These are phyloP conservation scores for Penicillium canariense DNA, from an alignment of 495 filamentous ascomycete genomes.

Conservation along the genomic window DNA sequence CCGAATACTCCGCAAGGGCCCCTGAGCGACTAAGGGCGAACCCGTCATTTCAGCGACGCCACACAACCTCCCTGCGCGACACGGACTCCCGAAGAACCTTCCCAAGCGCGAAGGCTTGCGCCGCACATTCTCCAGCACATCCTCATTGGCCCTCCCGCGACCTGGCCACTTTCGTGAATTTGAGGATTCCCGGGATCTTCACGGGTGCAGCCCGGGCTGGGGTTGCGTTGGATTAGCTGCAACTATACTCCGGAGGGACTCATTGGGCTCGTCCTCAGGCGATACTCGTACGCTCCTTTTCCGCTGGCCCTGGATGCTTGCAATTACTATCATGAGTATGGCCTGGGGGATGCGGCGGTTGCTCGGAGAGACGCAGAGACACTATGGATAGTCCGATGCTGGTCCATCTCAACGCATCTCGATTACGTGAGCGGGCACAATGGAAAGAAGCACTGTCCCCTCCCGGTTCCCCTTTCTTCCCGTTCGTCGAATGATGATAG, in stretches of 20 bases:
- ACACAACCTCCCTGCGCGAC: conserved; percentile 4
- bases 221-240: too few species aligned
- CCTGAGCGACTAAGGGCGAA: conserved; percentile 8
- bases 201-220: too few species aligned
- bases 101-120: background rate
- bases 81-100: background rate
- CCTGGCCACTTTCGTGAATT: background rate
- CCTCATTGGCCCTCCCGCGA: too few species aligned
- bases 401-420: background rate
- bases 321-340: background rate
- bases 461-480: background rate
- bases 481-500: too few species aligned
- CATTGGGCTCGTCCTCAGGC: background rate
- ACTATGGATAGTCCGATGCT: background rate
- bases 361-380: background rate
- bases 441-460: background rate
- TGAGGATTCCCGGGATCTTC: background rate
- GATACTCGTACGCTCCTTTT: background rate
- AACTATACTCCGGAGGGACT: too few species aligned
- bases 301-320: background rate
- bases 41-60: conserved; percentile 24
- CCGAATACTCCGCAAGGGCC: background rate
- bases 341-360: background rate
- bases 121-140: too few species aligned
- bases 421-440: background rate